These are phyloP conservation scores for Infundibulicybe gibba DNA, from an alignment of 768 basidiomycete species.

Conservation along the genomic window DNA sequence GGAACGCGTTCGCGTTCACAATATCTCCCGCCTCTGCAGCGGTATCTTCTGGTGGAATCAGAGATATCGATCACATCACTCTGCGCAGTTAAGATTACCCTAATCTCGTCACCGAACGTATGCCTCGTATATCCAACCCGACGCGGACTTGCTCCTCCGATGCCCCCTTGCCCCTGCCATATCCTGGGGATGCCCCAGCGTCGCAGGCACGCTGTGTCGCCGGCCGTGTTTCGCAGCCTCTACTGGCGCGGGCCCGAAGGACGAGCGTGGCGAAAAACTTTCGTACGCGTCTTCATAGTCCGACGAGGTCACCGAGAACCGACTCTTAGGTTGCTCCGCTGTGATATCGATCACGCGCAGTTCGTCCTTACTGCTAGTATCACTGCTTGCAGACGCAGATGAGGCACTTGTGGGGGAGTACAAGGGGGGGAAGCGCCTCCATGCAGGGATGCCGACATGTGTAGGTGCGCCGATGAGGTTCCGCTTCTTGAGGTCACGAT, in stretches of 20 bases:
- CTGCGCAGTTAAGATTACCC: too few relatives aligned
- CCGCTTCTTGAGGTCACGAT: too few relatives aligned
- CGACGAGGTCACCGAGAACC: conserved; percentile 26
- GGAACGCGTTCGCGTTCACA: conserved; percentile 61
- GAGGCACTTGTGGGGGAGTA: too few relatives aligned
- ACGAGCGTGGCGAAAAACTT: conserved; percentile 6
- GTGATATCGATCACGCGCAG: conserved; percentile 19
- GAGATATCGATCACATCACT: too few relatives aligned
- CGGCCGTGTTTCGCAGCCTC: conserved; percentile 9
- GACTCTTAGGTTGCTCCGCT: conserved; percentile 21
- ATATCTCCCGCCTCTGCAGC: conserved; percentile 30
- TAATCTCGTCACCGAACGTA: too few relatives aligned
- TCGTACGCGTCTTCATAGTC: conserved; percentile 19
- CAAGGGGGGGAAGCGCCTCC: too few relatives aligned
- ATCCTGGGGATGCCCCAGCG: conserved; percentile 1
- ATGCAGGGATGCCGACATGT: too few relatives aligned
- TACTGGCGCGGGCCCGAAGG: background rate
- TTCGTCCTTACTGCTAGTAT: too few relatives aligned
- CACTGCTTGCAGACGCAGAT: too few relatives aligned
- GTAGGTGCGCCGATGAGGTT: too few relatives aligned
- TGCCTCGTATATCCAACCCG: conserved; percentile 4
- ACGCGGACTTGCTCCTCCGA: conserved; percentile 19
- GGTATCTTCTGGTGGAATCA: conserved; percentile 25
- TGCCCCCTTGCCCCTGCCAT: conserved; percentile 11
- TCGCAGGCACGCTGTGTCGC: conserved; percentile 11